phyloP scores from a whole-genome alignment of 2,329 filamentous ascomycete species.

The Penicillium paneum region DNA sequence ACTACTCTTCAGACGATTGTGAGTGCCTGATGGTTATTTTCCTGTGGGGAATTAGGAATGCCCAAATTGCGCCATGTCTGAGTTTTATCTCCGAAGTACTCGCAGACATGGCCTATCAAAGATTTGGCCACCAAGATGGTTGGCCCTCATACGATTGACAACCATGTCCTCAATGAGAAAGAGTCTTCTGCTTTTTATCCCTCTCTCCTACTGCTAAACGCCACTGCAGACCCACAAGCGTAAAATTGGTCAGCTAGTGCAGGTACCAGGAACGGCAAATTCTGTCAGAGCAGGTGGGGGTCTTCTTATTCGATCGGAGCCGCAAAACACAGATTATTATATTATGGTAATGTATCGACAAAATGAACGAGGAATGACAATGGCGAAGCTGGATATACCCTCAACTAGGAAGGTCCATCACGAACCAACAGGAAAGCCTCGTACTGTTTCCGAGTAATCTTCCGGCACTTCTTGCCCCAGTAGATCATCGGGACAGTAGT shows the following conservation, averaged over 20 bases:
- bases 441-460: constrained; percentile 50
- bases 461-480: constrained; percentile 51
- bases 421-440: constrained; percentile 49
- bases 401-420: constrained; percentile 28
- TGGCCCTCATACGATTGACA: neutral
- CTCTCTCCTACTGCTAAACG: no score
- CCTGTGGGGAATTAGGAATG: neutral
- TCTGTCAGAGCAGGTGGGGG: neutral
- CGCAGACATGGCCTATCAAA: neutral
- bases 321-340: neutral
- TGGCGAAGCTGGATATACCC: neutral
- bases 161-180: neutral
- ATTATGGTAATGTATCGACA: neutral
- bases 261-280: neutral
- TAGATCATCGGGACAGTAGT: constrained; percentile 54
- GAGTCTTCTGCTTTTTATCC: no score
- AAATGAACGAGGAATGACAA: neutral
- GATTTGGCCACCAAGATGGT: neutral
- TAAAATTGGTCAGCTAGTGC: neutral
- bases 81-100: neutral
- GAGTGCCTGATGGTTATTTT: no score
- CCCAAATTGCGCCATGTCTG: neutral
- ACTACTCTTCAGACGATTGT: neutral
- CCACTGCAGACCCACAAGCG: neutral
- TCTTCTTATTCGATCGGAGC: no score